Base-by-base conservation (phyloP, 257 asterid species). In the Solanum pennellii region DNA sequence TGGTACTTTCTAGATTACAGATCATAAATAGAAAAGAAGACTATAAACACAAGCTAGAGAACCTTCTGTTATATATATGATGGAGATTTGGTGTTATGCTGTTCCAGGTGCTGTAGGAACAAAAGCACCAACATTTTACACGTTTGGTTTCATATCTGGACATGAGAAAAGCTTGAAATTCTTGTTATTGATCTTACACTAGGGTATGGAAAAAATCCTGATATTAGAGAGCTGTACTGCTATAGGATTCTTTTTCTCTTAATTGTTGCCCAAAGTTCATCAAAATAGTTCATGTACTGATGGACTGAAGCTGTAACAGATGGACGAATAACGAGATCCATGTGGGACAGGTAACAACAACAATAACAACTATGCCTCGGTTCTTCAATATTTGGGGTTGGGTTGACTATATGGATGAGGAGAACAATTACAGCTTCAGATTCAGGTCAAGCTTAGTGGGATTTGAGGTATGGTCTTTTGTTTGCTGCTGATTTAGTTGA, bases 381-480 rank as follows among this genome's bases (percentile, higher is more conserved):
- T 80, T 27, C 68, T 27, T 18, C 12, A 77, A 33, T 71, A 47
- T 56, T 86, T 42, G 69, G 84, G 68, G 80, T 20, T 18, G 33
- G 3, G 82, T 21, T 21, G 13, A 13, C 68, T 29, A 21, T 59
- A 86, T 12, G 18, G 41, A 47, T 45, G n/a, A 49, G 33, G 29
- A 45, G 47, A 73, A 12, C 21, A 72, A 23, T 86, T 90, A 97
- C 92, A 97, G 94, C 91, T 92, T 95, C 82, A 97, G 99, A 91
- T 93, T 97, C 90, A 97, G 91, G 91, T 97, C 98, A 10, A 95
- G 94, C 86, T 44, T 86, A 84, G 88, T 86, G 33, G 93, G 88
- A 86, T 83, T 89, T 87, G 94, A 84, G 84, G 94, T 62, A 88
- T 89, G 92, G 65, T 88, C 93, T 91, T 91, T 92, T 21, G 88